Base-by-base conservation (phyloP, 2,329 filamentous ascomycete genomes). In the Chaetoscypha palmicola region DNA sequence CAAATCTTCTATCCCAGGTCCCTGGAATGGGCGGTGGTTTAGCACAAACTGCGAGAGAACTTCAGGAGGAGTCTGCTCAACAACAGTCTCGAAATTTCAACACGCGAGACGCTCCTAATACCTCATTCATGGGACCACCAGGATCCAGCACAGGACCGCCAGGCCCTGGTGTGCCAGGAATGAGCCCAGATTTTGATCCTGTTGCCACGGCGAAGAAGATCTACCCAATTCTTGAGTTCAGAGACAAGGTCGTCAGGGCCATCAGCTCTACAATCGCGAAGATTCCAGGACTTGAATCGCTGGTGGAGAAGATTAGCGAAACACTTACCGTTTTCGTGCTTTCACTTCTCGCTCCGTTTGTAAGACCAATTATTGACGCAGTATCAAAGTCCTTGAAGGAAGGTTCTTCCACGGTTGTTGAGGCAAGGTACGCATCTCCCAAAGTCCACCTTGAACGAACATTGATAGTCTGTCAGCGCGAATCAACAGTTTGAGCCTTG, bases 221-320 rank as follows among this genome's bases (percentile, higher is more conserved):
- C 53, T 97, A 97, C 59, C 92, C 92, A 1, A 95, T 98, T 48
- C 75, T 98, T 0, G 77, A 86, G 48, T 98, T 97, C 71, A 79
- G 91, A 47, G 92, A 98, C 69, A 92, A 84, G 59, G 89, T 98
- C 43, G 90, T 96, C 39, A 87, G 87, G 55, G 77, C 82, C 31
- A 89, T 98, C 64, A 88, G 81, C 59, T 77, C 79, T 30, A 83
- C 89, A 41, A 88, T 97, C 53, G 81, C 89, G 57, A 96, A 94
- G 69, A 84, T 98, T 30, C 92, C 92, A 0, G 91, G 91, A 0
- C 73, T 98, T 3, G 88, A 95, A 66, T 74, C 82, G 49, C 71
- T 96, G n/a, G 79, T 97, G 17, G 91, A 97, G 52, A 91, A 88
- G 57, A 94, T 98, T 57, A 87, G 85, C 44, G 92, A 98, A 68